Evolutionary conservation across 106 monocot genomes (phyloP).

Genomic region (Narthecium ossifragum): DNA sequence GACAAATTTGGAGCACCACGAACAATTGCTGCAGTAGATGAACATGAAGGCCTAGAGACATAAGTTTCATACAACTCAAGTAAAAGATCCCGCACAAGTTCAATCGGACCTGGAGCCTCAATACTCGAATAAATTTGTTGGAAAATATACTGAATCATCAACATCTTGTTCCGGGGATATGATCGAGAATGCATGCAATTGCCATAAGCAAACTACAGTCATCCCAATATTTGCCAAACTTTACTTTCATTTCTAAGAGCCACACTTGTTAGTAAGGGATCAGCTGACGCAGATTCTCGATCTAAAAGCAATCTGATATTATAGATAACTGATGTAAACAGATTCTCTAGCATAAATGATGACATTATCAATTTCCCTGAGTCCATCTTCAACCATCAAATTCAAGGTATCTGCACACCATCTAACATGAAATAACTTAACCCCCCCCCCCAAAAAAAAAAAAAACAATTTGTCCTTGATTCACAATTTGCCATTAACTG

Average conservation of each 20-base stretch:
- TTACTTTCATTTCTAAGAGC: no score
- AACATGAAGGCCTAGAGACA: not conserved
- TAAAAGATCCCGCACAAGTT: not conserved
- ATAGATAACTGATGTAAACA: not conserved
- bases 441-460: no score
- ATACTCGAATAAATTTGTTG: no score
- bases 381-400: not conserved
- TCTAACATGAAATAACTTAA: not conserved
- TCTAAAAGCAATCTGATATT: not conserved
- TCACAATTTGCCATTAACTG: not conserved
- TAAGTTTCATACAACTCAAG: not conserved
- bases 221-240: no score
- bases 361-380: not conserved
- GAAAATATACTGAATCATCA: no score
- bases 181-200: no score
- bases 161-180: no score
- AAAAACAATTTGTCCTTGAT: not conserved
- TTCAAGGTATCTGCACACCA: not conserved
- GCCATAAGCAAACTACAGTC: no score
- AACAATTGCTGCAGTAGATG: not conserved
- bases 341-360: not conserved
- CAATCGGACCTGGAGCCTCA: no score
- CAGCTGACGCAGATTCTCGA: not conserved
- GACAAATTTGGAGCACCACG: not conserved
- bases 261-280: no score